These are phyloP conservation scores for Coprinopsis strossmayeri DNA, from an alignment of 768 basidiomycete genomes.

Conservation along the genomic window DNA sequence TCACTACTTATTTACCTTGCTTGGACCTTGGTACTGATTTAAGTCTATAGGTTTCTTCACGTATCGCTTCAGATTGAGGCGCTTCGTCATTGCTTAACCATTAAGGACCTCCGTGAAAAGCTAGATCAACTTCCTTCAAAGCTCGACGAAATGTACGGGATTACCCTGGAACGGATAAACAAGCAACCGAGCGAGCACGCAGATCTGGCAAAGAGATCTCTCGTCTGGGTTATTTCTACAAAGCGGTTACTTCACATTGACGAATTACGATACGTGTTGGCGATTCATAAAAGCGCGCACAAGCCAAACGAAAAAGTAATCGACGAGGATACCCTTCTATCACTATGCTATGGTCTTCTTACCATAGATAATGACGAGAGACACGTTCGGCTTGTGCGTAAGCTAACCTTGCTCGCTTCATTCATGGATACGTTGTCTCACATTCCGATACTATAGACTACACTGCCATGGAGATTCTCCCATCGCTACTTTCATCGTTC, in stretches of 20 bases:
- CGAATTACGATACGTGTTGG: not conserved
- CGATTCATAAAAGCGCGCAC: not conserved
- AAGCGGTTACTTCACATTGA: not conserved
- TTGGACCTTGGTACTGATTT: not conserved
- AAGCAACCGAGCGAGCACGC: not conserved
- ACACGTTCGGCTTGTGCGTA: slow-evolving; percentile 1
- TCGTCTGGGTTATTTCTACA: slow-evolving; percentile 1
- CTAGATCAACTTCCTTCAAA: not conserved
- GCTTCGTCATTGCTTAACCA: not conserved
- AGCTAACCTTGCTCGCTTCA: not conserved
- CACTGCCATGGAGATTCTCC: slow-evolving; percentile 3
- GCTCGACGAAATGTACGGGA: not conserved
- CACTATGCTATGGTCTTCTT: slow-evolving; percentile 1
- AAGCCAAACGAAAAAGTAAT: not conserved
- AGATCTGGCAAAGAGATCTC: not conserved
- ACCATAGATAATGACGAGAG: not conserved
- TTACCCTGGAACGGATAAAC: not conserved
- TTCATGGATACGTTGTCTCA: not conserved
- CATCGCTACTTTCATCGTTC: not conserved
- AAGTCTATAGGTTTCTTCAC: not conserved
- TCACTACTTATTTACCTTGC: not conserved
- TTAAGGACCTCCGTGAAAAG: not conserved
- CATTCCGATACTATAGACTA: not conserved
- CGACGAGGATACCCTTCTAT: not conserved
- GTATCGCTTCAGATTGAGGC: slow-evolving; percentile 1